These are phyloP conservation scores for Mucor racemosus DNA, from an alignment of 371 early-diverging fungal genomes.

Conservation along the genomic window DNA sequence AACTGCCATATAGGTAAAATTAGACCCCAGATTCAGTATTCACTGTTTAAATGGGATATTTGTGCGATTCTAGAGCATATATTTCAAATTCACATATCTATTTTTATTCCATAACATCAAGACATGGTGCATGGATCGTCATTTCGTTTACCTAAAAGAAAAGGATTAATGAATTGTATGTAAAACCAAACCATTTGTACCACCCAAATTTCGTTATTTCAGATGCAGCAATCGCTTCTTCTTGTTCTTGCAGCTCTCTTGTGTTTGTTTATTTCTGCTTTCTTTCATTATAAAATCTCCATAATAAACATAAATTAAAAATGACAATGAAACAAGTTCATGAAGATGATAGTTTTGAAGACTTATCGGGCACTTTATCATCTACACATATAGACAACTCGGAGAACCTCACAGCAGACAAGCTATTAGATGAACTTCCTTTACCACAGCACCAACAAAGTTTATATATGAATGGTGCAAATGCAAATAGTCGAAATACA, in stretches of 20 bases:
- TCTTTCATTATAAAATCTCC: not conserved
- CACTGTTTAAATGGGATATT: no score
- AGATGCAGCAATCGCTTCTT: not conserved
- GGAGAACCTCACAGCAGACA: conserved; percentile 27
- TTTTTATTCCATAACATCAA: no score
- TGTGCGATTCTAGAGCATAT: no score
- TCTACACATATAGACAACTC: conserved; percentile 16
- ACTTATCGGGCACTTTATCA: conserved; percentile 18
- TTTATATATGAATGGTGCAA: conserved; percentile 10
- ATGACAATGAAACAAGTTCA: conserved; percentile 14
- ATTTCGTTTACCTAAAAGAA: not conserved
- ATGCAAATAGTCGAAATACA: conserved; percentile 25
- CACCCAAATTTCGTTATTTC: not conserved
- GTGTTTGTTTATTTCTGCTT: not conserved
- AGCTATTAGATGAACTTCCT: conserved; percentile 39
- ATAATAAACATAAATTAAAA: not conserved
- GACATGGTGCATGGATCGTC: no score
- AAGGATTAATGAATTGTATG: not conserved
- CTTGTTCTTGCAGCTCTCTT: not conserved
- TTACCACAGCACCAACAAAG: conserved; percentile 12
- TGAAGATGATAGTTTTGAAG: conserved; percentile 1
- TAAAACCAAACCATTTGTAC: not conserved
- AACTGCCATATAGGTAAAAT: no score
- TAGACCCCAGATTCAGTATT: no score
- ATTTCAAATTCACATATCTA: no score